Conservation (phyloP, 805 yeast genomes). For the Kluyveromyces siamensis region DNA sequence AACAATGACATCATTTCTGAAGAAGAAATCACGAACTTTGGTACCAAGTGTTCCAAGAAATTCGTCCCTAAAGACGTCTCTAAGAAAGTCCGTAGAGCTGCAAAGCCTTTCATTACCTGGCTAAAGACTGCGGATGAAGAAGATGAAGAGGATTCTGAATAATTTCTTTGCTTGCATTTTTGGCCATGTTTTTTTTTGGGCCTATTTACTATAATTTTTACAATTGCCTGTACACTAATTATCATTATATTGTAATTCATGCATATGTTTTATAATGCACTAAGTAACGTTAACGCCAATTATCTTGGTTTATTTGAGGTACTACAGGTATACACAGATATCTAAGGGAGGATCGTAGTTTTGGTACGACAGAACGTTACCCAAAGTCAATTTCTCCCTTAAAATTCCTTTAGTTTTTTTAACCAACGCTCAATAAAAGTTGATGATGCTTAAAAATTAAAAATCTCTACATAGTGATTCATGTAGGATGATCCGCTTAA, state of each 20-base stretch:
- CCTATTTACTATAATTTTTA: background rate
- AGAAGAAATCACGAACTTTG: constrained; percentile 75
- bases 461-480: background rate
- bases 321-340: background rate
- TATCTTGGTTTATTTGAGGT: background rate
- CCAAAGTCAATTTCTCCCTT: background rate
- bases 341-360: too few species aligned
- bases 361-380: too few species aligned
- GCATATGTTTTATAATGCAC: background rate
- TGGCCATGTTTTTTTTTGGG: constrained; percentile 4
- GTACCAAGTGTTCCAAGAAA: constrained; percentile 81
- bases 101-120: constrained; percentile 94
- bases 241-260: background rate
- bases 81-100: constrained; percentile 91
- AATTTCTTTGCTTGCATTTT: constrained; percentile 9
- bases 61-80: constrained; percentile 87
- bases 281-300: background rate
- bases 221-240: background rate
- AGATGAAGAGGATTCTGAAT: constrained; percentile 51
- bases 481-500: background rate
- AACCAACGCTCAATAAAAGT: background rate
- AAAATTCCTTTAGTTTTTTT: background rate
- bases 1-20: constrained; percentile 79
- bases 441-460: background rate
- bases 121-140: constrained; percentile 88